Conservation (phyloP, 768 basidiomycete species). For the Suillus hirtellus region DNA sequence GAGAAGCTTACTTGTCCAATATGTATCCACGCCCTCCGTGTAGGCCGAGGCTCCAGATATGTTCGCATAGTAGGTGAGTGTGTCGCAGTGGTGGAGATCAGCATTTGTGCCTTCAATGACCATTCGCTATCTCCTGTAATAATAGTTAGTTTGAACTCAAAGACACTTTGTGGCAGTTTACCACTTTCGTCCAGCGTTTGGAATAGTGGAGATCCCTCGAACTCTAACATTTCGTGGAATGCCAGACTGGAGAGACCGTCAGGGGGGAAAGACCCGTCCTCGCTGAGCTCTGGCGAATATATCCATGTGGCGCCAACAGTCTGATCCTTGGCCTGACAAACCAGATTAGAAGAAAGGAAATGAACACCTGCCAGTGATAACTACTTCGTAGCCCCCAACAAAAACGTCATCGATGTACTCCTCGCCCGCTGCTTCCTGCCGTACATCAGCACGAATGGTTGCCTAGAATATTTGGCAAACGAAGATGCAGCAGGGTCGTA, state of each 20-base stretch:
- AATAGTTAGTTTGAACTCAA: slow-evolving; percentile 48
- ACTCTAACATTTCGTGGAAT: slow-evolving; percentile 39
- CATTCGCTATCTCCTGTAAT: slow-evolving; percentile 19
- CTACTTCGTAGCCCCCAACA: slow-evolving; percentile 35
- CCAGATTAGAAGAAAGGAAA: slow-evolving; percentile 2
- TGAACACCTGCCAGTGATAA: slow-evolving; percentile 1
- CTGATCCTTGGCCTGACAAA: slow-evolving; percentile 33
- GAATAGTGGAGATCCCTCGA: slow-evolving; percentile 36
- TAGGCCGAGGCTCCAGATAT: slow-evolving; percentile 25
- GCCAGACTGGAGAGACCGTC: slow-evolving; percentile 44
- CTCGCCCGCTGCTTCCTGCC: slow-evolving; percentile 33
- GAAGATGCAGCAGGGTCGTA: slow-evolving; percentile 28
- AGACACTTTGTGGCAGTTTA: slow-evolving; percentile 22
- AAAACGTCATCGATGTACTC: slow-evolving; percentile 39
- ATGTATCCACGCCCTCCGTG: slow-evolving; percentile 13
- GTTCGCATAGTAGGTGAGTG: slow-evolving; percentile 34
- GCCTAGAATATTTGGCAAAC: slow-evolving; percentile 20
- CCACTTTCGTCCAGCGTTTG: slow-evolving; percentile 41
- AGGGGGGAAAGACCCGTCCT: slow-evolving; percentile 10
- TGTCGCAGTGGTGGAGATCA: slow-evolving; percentile 20
- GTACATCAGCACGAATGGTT: slow-evolving; percentile 33
- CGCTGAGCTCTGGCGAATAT: slow-evolving; percentile 30
- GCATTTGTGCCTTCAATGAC: slow-evolving; percentile 39
- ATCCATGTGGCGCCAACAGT: slow-evolving; percentile 37
- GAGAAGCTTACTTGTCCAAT: slow-evolving; percentile 32